A percentile compares a stretch with the other conserved stretches of the same genome.
phyloP scores from a whole-genome alignment of 176 grass and related monocot genomes.

The Themeda triandra region DNA sequence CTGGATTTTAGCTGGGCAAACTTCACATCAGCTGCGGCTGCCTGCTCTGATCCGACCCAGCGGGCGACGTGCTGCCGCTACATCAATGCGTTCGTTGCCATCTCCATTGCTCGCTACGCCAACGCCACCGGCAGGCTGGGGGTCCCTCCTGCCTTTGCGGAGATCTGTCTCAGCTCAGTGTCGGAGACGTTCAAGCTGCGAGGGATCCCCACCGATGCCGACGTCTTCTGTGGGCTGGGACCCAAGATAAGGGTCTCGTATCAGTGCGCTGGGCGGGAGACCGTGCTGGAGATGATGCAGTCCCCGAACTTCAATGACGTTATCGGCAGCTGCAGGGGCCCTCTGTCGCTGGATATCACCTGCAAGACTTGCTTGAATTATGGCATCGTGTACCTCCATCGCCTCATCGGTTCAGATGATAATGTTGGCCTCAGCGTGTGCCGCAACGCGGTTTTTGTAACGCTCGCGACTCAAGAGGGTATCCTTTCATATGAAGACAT shows the following conservation, averaged over 20 bases:
- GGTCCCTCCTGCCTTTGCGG: slow-evolving; percentile 75
- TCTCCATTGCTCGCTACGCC: slow-evolving; percentile 76
- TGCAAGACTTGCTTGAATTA: slow-evolving; percentile 98
- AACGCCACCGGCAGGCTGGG: slow-evolving; percentile 82
- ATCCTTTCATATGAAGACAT: slow-evolving; percentile 62
- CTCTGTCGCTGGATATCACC: slow-evolving; percentile 71
- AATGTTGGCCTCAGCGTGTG: slow-evolving; percentile 87
- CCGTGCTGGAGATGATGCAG: slow-evolving; percentile 95
- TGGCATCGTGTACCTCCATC: slow-evolving; percentile 78
- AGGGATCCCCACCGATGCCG: slow-evolving; percentile 54
- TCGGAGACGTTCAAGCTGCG: slow-evolving; percentile 62
- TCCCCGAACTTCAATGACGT: slow-evolving; percentile 84
- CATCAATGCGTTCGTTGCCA: slow-evolving; percentile 95
- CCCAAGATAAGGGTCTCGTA: slow-evolving; percentile 90
- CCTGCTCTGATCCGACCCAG: slow-evolving; percentile 65
- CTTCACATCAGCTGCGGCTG: slow-evolving; percentile 57
- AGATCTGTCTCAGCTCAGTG: slow-evolving; percentile 69
- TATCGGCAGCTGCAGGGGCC: slow-evolving; percentile 73
- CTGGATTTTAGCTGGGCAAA: slow-evolving; percentile 94
- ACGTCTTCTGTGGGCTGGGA: slow-evolving; percentile 72
- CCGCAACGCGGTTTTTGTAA: slow-evolving; percentile 82
- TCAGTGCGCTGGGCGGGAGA: slow-evolving; percentile 75
- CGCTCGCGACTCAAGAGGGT: slow-evolving; percentile 66
- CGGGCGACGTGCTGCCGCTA: slow-evolving; percentile 76
- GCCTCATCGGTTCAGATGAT: slow-evolving; percentile 70